Conservation (phyloP, 495 filamentous ascomycete species). For the Trichoderma virens region DNA sequence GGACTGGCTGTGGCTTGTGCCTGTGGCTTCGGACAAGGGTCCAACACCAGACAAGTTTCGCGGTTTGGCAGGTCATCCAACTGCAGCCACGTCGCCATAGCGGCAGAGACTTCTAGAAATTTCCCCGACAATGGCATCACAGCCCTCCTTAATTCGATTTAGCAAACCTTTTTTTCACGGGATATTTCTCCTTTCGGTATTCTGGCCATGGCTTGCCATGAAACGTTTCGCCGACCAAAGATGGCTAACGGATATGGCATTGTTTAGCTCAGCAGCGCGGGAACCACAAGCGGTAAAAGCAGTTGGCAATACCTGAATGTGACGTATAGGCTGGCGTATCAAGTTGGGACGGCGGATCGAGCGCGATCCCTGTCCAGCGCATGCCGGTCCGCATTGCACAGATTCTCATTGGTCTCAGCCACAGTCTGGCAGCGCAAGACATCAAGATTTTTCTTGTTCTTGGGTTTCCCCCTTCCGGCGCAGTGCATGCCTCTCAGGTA, state of each 20-base stretch:
- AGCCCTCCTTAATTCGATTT: too few relatives aligned
- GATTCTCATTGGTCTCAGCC: constrained; percentile 7
- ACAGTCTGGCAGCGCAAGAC: background rate
- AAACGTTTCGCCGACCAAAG: background rate
- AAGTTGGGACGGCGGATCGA: background rate
- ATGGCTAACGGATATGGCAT: too few relatives aligned
- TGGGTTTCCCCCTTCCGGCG: too few relatives aligned
- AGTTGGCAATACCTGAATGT: background rate
- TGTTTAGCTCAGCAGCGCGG: background rate
- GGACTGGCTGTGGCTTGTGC: too few relatives aligned
- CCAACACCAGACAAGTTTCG: too few relatives aligned
- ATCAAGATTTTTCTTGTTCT: background rate
- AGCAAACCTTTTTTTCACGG: background rate
- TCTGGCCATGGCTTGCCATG: too few relatives aligned
- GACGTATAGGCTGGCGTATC: background rate
- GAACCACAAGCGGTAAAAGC: background rate
- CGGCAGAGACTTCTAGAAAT: background rate
- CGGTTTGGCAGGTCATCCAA: too few relatives aligned
- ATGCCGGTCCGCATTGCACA: background rate
- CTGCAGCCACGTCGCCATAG: too few relatives aligned
- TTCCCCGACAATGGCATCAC: background rate
- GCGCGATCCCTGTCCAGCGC: background rate
- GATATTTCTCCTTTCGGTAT: background rate
- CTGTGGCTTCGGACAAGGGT: too few relatives aligned
- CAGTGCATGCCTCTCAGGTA: background rate